A percentile compares a stretch with the other conserved stretches of the same genome.
Conservation (phyloP, 371 early-diverging fungal genomes). For the Actinomortierella wolfii region DNA sequence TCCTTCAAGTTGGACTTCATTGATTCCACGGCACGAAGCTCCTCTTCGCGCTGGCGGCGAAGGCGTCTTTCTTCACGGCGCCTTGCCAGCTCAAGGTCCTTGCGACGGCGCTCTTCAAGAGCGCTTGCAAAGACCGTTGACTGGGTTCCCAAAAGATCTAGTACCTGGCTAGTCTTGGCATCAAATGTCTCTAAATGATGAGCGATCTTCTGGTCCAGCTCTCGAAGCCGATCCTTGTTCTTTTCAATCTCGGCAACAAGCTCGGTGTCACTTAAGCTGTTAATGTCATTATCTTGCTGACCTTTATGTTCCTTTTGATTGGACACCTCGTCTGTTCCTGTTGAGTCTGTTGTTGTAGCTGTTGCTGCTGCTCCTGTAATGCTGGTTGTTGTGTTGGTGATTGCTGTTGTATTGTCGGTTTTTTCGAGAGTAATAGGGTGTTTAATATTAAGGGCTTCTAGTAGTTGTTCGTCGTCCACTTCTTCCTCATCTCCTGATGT, state of each 20-base stretch:
- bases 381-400: not conserved
- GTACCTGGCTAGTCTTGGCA: constrained; percentile 8
- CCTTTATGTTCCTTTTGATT: too few species aligned
- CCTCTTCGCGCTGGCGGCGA: constrained; percentile 24
- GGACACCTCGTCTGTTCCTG: too few species aligned
- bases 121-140: constrained; percentile 12
- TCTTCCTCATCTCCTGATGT: not conserved
- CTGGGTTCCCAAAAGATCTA: constrained; percentile 16
- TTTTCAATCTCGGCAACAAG: constrained; percentile 11
- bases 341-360: too few species aligned
- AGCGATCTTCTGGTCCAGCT: constrained; percentile 16
- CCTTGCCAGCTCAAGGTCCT: constrained; percentile 20
- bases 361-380: constrained; percentile 1
- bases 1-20: constrained; percentile 21
- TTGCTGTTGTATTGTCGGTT: not conserved
- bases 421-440: not conserved
- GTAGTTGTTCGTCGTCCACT: not conserved
- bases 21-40: constrained; percentile 21
- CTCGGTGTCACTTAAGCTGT: not conserved
- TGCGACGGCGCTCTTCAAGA: constrained; percentile 22
- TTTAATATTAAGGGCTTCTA: not conserved
- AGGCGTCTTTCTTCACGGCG: constrained; percentile 24
- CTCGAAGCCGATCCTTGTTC: constrained; percentile 11
- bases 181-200: constrained; percentile 27
- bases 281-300: too few species aligned